These are phyloP conservation scores for Toxicodendron radicans DNA, from an alignment of 345 rosid genomes.

Conservation along the genomic window DNA sequence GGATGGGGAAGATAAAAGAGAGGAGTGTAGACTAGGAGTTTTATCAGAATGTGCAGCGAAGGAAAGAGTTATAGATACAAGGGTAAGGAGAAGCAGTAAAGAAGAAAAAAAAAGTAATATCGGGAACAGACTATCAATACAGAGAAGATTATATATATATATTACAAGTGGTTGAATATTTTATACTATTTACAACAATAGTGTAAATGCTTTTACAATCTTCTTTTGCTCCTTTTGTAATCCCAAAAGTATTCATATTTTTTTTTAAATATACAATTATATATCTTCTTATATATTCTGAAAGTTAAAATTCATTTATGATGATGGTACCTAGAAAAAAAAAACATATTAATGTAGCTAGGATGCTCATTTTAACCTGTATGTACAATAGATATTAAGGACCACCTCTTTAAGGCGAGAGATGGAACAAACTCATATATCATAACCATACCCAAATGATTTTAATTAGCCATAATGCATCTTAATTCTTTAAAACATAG, in stretches of 20 bases:
- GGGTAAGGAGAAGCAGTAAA: conserved; percentile 21
- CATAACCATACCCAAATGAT: too few species aligned
- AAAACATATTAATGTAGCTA: neutral
- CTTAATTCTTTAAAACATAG: too few species aligned
- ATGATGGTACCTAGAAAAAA: neutral
- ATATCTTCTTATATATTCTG: neutral
- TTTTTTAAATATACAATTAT: neutral
- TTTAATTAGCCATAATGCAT: too few species aligned
- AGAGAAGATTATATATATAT: conserved; percentile 19
- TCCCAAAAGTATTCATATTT: neutral
- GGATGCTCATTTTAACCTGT: conserved; percentile 10
- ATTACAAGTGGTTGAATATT: conserved; percentile 21
- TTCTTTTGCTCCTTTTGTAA: conserved; percentile 22
- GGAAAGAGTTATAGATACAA: conserved; percentile 12
- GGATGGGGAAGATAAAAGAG: conserved; percentile 42
- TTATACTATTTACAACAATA: neutral
- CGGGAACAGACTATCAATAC: conserved; percentile 35
- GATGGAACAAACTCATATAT: neutral
- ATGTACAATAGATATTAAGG: conserved; percentile 1
- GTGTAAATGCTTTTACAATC: conserved; percentile 10
- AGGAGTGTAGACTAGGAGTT: conserved; percentile 35
- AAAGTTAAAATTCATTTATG: neutral
- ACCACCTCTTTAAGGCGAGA: conserved; percentile 1
- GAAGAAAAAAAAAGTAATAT: conserved; percentile 22
- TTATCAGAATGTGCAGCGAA: conserved; percentile 46